phyloP scores from a whole-genome alignment of 2,329 filamentous ascomycete genomes.

The Curvularia spicifera region DNA sequence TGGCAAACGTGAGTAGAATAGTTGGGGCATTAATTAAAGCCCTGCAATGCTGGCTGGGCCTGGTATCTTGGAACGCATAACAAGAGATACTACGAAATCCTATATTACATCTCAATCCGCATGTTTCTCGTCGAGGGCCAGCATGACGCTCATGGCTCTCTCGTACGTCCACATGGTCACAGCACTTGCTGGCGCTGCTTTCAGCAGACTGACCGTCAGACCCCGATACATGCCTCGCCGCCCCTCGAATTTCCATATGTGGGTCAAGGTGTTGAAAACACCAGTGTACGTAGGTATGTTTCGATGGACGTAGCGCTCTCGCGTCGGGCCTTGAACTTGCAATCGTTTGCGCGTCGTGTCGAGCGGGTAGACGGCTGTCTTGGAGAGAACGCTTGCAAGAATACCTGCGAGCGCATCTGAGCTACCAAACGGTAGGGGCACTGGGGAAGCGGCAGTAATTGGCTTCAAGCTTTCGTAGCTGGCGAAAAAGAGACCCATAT shows the following conservation, averaged over 20 bases:
- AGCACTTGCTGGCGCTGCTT: constrained; percentile 91
- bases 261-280: constrained; percentile 68
- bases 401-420: constrained; percentile 86
- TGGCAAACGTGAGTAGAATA: neutral
- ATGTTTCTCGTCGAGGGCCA: constrained; percentile 36
- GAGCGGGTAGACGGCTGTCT: constrained; percentile 89
- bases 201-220: constrained; percentile 84
- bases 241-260: constrained; percentile 76
- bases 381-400: constrained; percentile 78
- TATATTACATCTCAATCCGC: constrained; percentile 7
- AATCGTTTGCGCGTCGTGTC: constrained; percentile 91
- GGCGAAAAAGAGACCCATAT: constrained; percentile 96
- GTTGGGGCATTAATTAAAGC: neutral
- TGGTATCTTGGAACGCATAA: constrained; percentile 6
- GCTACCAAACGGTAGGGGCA: constrained; percentile 71
- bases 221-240: constrained; percentile 84
- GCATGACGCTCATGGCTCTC: constrained; percentile 68
- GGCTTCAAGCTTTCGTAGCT: constrained; percentile 77
- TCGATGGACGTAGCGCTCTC: constrained; percentile 76
- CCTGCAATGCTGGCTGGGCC: neutral
- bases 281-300: constrained; percentile 84
- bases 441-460: constrained; percentile 54
- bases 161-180: constrained; percentile 97
- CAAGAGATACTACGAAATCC: neutral
- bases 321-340: constrained; percentile 92